A percentile compares a stretch with the other conserved stretches of the same genome.
Conservation (phyloP, 208 protist genomes). For the Strigomonas culicis region DNA sequence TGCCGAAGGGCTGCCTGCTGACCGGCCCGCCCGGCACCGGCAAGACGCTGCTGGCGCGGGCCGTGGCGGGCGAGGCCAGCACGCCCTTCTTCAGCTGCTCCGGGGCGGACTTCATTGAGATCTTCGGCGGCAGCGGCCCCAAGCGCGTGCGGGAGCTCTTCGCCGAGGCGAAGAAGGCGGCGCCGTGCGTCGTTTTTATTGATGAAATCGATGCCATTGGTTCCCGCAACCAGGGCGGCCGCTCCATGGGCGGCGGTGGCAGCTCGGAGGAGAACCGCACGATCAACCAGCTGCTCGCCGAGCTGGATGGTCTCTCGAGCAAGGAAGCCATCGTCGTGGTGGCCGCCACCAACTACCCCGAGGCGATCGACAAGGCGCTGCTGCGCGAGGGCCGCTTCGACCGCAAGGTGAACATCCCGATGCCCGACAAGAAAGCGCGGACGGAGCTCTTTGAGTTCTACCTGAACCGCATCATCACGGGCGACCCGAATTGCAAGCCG, state of each 20-base stretch:
- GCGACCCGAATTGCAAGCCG: slow-evolving; percentile 81
- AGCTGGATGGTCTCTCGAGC: slow-evolving; percentile 94
- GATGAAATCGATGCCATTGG: slow-evolving; percentile 99
- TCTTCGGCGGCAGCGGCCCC: slow-evolving; percentile 96
- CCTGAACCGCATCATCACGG: slow-evolving; percentile 85
- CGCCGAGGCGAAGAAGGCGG: slow-evolving; percentile 90
- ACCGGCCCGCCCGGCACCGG: slow-evolving; percentile 97
- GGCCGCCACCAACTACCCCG: slow-evolving; percentile 97
- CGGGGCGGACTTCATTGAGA: slow-evolving; percentile 97
- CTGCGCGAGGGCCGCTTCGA: slow-evolving; percentile 92
- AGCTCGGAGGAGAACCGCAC: slow-evolving; percentile 94
- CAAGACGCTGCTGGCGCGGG: slow-evolving; percentile 97
- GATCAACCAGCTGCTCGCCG: slow-evolving; percentile 96
- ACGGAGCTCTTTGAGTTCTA: slow-evolving; percentile 90
- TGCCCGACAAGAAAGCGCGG: slow-evolving; percentile 86
- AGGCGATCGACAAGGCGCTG: slow-evolving; percentile 93
- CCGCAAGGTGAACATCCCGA: slow-evolving; percentile 90
- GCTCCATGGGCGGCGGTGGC: slow-evolving; percentile 79
- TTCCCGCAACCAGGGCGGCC: slow-evolving; percentile 75
- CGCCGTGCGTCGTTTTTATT: slow-evolving; percentile 97
- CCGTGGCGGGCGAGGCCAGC: slow-evolving; percentile 94
- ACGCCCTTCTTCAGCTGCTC: slow-evolving; percentile 95
- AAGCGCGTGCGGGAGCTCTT: slow-evolving; percentile 97
- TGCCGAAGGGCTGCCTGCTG: slow-evolving; percentile 96
- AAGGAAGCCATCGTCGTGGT: slow-evolving; percentile 96